Percentiles rank a stretch among this genome's conserved stretches.
Evolutionary conservation across 1,284 basidiomycete species (phyloP).

Genomic region (Xerocomus minutiporus): DNA sequence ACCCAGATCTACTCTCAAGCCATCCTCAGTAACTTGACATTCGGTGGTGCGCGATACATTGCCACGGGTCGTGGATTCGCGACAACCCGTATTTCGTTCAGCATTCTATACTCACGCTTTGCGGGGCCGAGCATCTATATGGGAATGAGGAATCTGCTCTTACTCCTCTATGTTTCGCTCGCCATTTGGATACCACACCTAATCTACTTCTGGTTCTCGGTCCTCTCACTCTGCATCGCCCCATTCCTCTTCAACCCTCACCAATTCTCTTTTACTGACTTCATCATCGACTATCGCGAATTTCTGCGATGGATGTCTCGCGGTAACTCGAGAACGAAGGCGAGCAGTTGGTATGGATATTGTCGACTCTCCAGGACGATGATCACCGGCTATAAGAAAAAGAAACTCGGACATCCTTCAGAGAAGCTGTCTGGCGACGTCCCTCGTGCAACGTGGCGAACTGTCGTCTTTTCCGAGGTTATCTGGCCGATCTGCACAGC

Average conservation of each 20-base stretch:
- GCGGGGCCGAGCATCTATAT: conserved; percentile 98
- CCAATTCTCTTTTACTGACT: conserved; percentile 93
- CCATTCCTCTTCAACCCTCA: conserved; percentile 98
- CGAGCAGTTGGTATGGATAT: conserved; percentile 98
- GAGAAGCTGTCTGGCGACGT: conserved; percentile 92
- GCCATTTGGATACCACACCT: conserved; percentile 89
- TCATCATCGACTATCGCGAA: conserved; percentile 96
- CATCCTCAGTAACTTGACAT: conserved; percentile 90
- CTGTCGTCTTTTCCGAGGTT: conserved; percentile 84
- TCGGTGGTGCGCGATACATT: conserved; percentile 95
- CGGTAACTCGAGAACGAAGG: conserved; percentile 91
- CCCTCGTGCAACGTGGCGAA: conserved; percentile 83
- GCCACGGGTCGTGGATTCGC: conserved; percentile 97
- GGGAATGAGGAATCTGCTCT: conserved; percentile 87
- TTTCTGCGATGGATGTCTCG: conserved; percentile 97
- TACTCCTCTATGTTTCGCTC: conserved; percentile 87
- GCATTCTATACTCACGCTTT: conserved; percentile 93
- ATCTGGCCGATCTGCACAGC: conserved; percentile 78
- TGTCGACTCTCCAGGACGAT: conserved; percentile 92
- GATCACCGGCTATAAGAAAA: conserved; percentile 98
- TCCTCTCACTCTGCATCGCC: conserved; percentile 86
- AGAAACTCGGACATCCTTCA: conserved; percentile 91
- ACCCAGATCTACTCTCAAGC: conserved; percentile 97
- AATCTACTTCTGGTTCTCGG: conserved; percentile 96
- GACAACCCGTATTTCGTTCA: conserved; percentile 90